phyloP scores from a whole-genome alignment of 2,329 filamentous ascomycete genomes.

The Diplodia corticola region DNA sequence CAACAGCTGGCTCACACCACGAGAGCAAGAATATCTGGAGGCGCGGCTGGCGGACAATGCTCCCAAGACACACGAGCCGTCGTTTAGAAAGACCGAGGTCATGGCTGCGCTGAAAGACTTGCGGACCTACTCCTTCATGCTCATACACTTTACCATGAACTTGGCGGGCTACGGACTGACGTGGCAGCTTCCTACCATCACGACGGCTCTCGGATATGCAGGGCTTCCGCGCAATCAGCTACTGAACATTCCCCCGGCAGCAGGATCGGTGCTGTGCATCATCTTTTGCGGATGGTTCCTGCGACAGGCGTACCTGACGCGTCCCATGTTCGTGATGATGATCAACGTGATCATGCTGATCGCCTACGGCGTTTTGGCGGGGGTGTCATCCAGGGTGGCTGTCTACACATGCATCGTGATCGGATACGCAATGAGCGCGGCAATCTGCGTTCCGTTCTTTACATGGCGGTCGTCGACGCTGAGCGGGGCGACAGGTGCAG shows the following conservation, averaged over 20 bases:
- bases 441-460: constrained; percentile 51
- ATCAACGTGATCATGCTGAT: constrained; percentile 45
- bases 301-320: constrained; percentile 42
- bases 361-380: constrained; percentile 48
- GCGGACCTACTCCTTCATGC: constrained; percentile 42
- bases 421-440: constrained; percentile 46
- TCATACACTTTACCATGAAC: constrained; percentile 42
- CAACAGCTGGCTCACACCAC: constrained; percentile 39
- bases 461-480: constrained; percentile 47
- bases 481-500: constrained; percentile 46
- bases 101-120: constrained; percentile 38
- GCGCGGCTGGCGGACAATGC: constrained; percentile 43
- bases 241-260: constrained; percentile 50
- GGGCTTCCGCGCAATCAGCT: constrained; percentile 47
- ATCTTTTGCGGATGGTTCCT: constrained; percentile 46
- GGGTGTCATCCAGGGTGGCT: constrained; percentile 40
- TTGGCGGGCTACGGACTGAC: constrained; percentile 45
- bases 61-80: constrained; percentile 41
- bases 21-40: constrained; percentile 47
- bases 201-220: constrained; percentile 46
- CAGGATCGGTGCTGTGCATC: constrained; percentile 42
- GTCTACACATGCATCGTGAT: constrained; percentile 50
- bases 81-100: constrained; percentile 41
- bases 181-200: constrained; percentile 47
- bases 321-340: constrained; percentile 46